These are phyloP conservation scores for Suillus bovinus DNA, from an alignment of 768 basidiomycete genomes.

Conservation along the genomic window DNA sequence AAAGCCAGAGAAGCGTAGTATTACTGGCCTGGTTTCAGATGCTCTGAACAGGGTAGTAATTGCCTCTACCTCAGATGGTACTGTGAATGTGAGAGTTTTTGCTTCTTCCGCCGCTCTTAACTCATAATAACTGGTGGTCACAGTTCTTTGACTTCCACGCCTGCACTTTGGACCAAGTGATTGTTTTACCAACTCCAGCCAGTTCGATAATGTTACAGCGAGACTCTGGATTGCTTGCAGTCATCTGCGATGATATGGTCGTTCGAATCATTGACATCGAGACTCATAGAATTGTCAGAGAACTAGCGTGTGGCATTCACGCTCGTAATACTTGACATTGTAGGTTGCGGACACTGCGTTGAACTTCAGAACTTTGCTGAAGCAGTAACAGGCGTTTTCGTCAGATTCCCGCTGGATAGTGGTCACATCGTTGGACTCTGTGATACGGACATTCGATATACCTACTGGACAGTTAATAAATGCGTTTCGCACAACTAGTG, in stretches of 20 bases:
- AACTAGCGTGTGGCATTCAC: constrained; percentile 73
- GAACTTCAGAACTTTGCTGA: constrained; percentile 8
- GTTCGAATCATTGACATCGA: constrained; percentile 92
- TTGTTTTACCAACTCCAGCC: constrained; percentile 67
- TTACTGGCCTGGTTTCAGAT: constrained; percentile 87
- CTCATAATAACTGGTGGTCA: constrained; percentile 1
- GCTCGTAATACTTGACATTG: constrained; percentile 89
- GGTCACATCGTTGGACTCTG: constrained; percentile 83
- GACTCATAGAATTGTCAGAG: constrained; percentile 84
- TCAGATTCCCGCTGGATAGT: constrained; percentile 95
- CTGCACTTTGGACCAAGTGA: constrained; percentile 65
- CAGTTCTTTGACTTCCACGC: constrained; percentile 98
- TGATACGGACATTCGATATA: constrained; percentile 93
- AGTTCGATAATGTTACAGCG: constrained; percentile 76
- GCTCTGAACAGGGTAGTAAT: constrained; percentile 79
- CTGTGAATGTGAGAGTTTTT: constrained; percentile 67
- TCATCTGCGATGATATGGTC: constrained; percentile 81
- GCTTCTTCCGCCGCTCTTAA: not conserved
- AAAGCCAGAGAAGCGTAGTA: constrained; percentile 49
- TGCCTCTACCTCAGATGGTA: constrained; percentile 87
- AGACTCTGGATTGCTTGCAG: constrained; percentile 82
- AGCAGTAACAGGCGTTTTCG: constrained; percentile 74
- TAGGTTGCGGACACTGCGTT: constrained; percentile 38
- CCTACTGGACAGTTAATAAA: constrained; percentile 93
- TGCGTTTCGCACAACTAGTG: constrained; percentile 82